Evolutionary conservation across 208 protist species (phyloP).

Genomic region (Tritrichomonas foetus): DNA sequence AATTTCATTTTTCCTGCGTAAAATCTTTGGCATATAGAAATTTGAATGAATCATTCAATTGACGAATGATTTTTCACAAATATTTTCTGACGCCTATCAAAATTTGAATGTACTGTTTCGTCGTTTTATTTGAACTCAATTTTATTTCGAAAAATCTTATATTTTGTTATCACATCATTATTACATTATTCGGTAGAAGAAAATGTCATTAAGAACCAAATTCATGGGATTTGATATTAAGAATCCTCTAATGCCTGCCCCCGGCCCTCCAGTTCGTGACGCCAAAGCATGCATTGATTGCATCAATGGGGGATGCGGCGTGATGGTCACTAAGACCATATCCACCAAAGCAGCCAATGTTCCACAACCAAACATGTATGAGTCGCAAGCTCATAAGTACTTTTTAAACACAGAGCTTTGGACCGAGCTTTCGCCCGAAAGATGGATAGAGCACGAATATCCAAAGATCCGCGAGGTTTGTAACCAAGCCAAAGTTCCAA

Average conservation of each 20-base stretch:
- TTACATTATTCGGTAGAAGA: too few species aligned
- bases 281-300: constrained; percentile 36
- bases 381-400: background rate
- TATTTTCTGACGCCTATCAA: too few species aligned
- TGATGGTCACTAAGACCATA: constrained; percentile 13
- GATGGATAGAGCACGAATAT: background rate
- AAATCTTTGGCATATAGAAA: too few species aligned
- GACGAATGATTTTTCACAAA: too few species aligned
- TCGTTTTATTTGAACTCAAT: too few species aligned
- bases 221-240: background rate
- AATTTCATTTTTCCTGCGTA: too few species aligned
- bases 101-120: too few species aligned
- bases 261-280: background rate
- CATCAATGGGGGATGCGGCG: background rate
- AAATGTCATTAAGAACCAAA: background rate
- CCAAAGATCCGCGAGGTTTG: constrained; percentile 33
- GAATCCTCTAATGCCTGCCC: constrained; percentile 10
- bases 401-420: background rate
- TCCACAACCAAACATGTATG: constrained; percentile 15
- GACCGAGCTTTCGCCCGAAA: background rate
- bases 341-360: background rate
- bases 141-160: too few species aligned
- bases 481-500: background rate
- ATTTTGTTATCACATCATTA: too few species aligned
- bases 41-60: too few species aligned